Base-by-base conservation (phyloP, 352 stramenopile genomes). In the Phytophthora cryptogea region DNA sequence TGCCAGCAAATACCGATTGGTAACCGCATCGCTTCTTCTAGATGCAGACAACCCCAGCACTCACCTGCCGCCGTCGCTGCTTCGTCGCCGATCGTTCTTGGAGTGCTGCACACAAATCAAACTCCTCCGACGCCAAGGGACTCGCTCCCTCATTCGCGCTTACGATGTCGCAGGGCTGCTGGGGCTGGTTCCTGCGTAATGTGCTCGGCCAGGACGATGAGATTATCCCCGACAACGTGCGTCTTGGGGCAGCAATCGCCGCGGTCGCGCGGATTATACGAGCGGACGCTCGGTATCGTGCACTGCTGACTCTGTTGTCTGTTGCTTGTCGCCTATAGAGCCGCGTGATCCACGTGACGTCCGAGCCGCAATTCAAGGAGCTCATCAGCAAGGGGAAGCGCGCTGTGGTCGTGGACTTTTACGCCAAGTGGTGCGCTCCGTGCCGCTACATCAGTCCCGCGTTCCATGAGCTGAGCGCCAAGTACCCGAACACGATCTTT, bases 341-440 rank as follows among this genome's bases (percentile, higher is more conserved):
- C 28, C 77, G 81, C 20, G 83, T 90, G 54, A 70, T 92, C 13
- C 83, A 90, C 55, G 73, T 92, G 30, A 84, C 61, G 36, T 90
- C 83, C 23, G 47, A 77, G 14, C 70, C 89, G 51, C 81, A 90
- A 40, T 92, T 78, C 59, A 84, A 86, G 54, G 80, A 92, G 64
- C 70, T 90, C 27, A 63, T 89, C 11, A 47, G 53, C 48, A 90
- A 89, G 59, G 68, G 73, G 45, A 86, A 85, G 54, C 76, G 79
- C 36, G 82, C 77, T 27, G 79, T 90, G 20, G 78, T 94, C 5
- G 81, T 96, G 51, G 86, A 95, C 63, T 97, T 96, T 59, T 90
- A 85, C 8, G 88, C 88, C 5, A 86, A 83, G 17, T 97, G 90
- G 88, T 96, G 90, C 42, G 81, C 78, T 4, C 88, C 90, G 17